A percentile compares a stretch with the other conserved stretches of the same genome.
Evolutionary conservation across 164 flowering plant species (phyloP).

Genomic region (Chimonanthus salicifolius): DNA sequence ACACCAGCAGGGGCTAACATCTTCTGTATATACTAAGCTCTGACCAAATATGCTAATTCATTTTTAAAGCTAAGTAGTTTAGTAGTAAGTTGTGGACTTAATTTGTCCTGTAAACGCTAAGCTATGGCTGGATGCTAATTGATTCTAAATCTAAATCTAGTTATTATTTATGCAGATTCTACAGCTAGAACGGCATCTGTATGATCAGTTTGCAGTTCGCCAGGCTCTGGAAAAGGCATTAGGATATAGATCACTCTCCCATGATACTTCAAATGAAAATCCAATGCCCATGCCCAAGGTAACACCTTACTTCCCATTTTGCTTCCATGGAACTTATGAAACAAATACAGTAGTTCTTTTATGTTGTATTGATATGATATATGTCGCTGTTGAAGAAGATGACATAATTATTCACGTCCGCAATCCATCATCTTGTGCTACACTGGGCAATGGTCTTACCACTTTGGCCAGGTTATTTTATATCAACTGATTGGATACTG

Average conservation of each 20-base stretch:
- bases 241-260: conserved; percentile 28
- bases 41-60: too few species aligned
- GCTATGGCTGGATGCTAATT: background rate
- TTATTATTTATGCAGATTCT: conserved; percentile 39
- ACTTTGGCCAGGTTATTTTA: background rate
- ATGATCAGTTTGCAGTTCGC: conserved; percentile 51
- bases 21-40: too few species aligned
- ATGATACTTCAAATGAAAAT: conserved; percentile 21
- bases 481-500: background rate
- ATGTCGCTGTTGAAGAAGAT: too few species aligned
- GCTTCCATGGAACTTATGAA: background rate
- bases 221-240: conserved; percentile 57
- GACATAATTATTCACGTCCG: too few species aligned
- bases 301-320: conserved; percentile 5
- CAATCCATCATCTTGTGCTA: too few species aligned
- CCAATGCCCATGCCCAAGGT: conserved; percentile 69
- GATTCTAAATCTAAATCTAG: background rate
- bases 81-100: too few species aligned
- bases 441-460: background rate
- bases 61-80: too few species aligned
- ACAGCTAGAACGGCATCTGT: conserved; percentile 52
- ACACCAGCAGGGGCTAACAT: too few species aligned
- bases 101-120: background rate
- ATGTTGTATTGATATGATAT: too few species aligned
- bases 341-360: background rate